A percentile compares a stretch with the other conserved stretches of the same genome.
These are phyloP conservation scores for Thinopyrum obtusiflorum DNA, from an alignment of 202 grass and related monocot species.

Conservation along the genomic window DNA sequence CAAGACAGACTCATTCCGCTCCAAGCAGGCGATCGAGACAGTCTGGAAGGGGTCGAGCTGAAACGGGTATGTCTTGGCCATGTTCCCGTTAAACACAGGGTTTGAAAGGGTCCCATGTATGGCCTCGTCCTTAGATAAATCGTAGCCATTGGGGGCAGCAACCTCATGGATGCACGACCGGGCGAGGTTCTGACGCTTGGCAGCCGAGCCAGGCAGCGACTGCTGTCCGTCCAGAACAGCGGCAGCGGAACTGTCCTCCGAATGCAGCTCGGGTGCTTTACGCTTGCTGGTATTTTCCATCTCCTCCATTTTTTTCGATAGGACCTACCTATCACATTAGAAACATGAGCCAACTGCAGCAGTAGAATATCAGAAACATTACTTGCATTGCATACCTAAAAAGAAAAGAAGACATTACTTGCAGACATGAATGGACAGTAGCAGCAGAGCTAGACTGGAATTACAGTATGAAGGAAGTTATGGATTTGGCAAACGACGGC, in stretches of 20 bases:
- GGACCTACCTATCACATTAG: constrained; percentile 1
- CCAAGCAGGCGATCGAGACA: constrained; percentile 79
- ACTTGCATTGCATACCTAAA: background rate
- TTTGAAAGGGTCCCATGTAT: constrained; percentile 64
- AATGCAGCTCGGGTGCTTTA: constrained; percentile 44
- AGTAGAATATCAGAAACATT: background rate
- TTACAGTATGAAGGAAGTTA: background rate
- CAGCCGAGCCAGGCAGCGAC: constrained; percentile 18
- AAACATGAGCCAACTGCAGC: background rate
- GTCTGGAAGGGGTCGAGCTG: constrained; percentile 92
- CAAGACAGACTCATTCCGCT: constrained; percentile 84
- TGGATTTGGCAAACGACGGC: background rate
- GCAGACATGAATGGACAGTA: background rate
- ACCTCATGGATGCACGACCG: constrained; percentile 94
- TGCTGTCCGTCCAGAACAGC: background rate
- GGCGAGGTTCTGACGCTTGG: constrained; percentile 65
- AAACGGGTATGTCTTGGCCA: constrained; percentile 94
- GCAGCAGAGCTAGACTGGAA: background rate
- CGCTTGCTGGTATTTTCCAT: constrained; percentile 55
- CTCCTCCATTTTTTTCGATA: constrained; percentile 38
- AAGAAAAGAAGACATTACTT: background rate
- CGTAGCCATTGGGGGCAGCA: constrained; percentile 69
- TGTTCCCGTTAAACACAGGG: constrained; percentile 70
- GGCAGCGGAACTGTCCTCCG: background rate
- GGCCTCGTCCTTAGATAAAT: constrained; percentile 51